phyloP scores from a whole-genome alignment of 768 basidiomycete genomes.

The Xerocomus spinulosus region DNA sequence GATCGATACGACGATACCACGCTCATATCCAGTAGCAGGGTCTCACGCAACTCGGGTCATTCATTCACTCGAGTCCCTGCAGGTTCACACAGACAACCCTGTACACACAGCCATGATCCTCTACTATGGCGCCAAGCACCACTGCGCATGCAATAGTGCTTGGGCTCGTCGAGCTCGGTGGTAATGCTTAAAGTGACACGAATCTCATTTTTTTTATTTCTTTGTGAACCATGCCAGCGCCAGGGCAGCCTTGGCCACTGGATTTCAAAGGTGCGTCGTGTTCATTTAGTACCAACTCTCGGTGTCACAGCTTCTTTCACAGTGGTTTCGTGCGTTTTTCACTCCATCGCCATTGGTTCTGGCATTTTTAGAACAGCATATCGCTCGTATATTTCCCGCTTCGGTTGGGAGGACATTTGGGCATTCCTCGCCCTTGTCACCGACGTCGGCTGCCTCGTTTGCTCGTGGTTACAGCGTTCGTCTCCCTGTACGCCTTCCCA shows the following conservation, averaged over 20 bases:
- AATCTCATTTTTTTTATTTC: neutral
- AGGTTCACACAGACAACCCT: neutral
- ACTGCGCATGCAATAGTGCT: neutral
- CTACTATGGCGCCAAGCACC: neutral
- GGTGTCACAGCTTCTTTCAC: neutral
- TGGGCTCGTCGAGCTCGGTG: too few relatives aligned
- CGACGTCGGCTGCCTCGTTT: constrained; percentile 7
- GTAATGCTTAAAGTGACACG: neutral
- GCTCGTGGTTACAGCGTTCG: constrained; percentile 4
- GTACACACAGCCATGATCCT: neutral
- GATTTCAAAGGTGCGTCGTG: constrained; percentile 11
- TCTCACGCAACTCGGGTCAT: neutral
- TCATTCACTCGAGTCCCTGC: neutral
- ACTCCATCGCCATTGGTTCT: constrained; percentile 7
- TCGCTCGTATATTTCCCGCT: constrained; percentile 14
- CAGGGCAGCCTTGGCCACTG: constrained; percentile 13
- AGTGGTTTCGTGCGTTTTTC: constrained; percentile 10
- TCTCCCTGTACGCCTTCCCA: constrained; percentile 1
- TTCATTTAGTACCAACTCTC: neutral
- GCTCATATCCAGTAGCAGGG: neutral
- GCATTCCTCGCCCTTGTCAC: constrained; percentile 14
- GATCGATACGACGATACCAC: constrained; percentile 22
- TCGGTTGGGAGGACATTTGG: constrained; percentile 16
- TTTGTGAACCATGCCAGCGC: constrained; percentile 10
- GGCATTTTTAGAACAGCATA: constrained; percentile 13